A percentile compares a stretch with the other conserved stretches of the same genome.
These are phyloP conservation scores for Rhizopogon vinicolor DNA, from an alignment of 768 basidiomycete genomes.

Conservation along the genomic window DNA sequence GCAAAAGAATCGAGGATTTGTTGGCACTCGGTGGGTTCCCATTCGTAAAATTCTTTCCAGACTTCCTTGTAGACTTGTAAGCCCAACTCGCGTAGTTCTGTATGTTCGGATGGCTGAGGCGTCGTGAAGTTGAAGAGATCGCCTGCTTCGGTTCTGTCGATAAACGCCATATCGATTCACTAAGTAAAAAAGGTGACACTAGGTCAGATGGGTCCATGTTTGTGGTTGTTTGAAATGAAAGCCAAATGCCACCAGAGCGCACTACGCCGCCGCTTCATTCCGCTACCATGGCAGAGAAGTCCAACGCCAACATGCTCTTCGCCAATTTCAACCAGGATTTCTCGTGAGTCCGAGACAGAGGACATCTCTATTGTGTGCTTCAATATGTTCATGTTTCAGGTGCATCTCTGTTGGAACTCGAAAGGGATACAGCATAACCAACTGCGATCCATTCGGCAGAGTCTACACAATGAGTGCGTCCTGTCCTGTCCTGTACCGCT, in stretches of 20 bases:
- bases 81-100: conserved; percentile 20
- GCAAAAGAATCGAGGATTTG: conserved; percentile 18
- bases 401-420: conserved; percentile 94
- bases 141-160: conserved; percentile 19
- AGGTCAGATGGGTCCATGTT: not conserved
- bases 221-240: not conserved
- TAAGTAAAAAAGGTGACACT: too few relatives aligned
- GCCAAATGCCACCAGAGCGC: not conserved
- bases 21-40: conserved; percentile 33
- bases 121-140: not conserved
- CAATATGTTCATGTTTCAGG: conserved; percentile 26
- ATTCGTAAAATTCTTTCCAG: conserved; percentile 45
- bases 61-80: conserved; percentile 28
- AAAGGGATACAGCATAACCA: conserved; percentile 95
- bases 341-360: conserved; percentile 48
- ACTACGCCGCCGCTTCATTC: not conserved
- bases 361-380: not conserved
- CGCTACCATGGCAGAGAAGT: conserved; percentile 31
- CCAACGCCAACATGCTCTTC: conserved; percentile 60
- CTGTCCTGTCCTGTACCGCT: not conserved
- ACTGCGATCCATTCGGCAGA: conserved; percentile 95
- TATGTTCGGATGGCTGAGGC: not conserved
- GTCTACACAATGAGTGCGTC: conserved; percentile 91
- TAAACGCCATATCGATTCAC: conserved; percentile 14
- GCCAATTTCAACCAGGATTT: conserved; percentile 99